phyloP scores from a whole-genome alignment of 768 basidiomycete species.

The Floccularia luteovirens region DNA sequence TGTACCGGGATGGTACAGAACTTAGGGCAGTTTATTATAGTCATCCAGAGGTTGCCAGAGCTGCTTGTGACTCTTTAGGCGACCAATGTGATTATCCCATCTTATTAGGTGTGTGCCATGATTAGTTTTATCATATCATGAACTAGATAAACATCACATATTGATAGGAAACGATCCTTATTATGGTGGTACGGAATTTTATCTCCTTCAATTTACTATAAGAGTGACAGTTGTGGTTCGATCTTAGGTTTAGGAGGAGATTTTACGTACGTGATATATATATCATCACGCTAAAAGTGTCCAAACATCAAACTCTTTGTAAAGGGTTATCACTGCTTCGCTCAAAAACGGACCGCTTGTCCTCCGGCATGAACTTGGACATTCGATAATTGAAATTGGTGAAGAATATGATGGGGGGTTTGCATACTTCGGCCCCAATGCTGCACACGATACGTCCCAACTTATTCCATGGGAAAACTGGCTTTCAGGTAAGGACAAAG shows the following conservation, averaged over 20 bases:
- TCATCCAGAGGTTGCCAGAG: conserved; percentile 56
- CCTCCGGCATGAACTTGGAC: conserved; percentile 73
- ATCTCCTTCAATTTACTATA: neutral
- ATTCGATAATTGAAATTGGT: conserved; percentile 72
- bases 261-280: conserved; percentile 46
- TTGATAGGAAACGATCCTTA: conserved; percentile 63
- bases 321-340: conserved; percentile 70
- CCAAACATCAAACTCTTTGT: neutral
- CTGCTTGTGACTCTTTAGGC: conserved; percentile 60
- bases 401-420: conserved; percentile 81
- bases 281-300: conserved; percentile 1
- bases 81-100: conserved; percentile 71
- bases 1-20: conserved; percentile 75
- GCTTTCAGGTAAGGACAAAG: conserved; percentile 35
- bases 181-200: conserved; percentile 54
- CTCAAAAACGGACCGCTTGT: conserved; percentile 67
- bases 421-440: conserved; percentile 67
- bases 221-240: neutral
- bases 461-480: conserved; percentile 66
- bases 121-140: neutral
- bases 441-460: conserved; percentile 32
- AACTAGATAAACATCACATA: neutral
- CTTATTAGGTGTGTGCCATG: conserved; percentile 45
- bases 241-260: conserved; percentile 62
- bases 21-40: conserved; percentile 66